phyloP scores from a whole-genome alignment of 2,329 filamentous ascomycete genomes.

The Epichloe coenophiala region DNA sequence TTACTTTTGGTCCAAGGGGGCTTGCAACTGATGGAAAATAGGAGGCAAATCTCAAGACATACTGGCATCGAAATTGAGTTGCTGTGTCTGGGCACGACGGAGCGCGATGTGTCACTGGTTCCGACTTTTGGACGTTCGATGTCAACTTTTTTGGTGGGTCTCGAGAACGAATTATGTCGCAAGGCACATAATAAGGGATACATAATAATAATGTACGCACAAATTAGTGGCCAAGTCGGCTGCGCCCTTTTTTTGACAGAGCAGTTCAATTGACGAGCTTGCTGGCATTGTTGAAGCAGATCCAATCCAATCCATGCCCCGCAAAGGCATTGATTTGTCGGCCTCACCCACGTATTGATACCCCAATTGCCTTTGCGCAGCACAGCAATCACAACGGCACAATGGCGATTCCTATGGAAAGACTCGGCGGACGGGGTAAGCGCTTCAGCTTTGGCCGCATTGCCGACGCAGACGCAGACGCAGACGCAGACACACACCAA shows the following conservation, averaged over 20 bases:
- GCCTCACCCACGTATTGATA: neutral
- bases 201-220: too few relatives aligned
- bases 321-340: neutral
- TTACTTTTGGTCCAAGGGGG: neutral
- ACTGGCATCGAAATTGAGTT: neutral
- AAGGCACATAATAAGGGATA: too few relatives aligned
- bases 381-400: neutral
- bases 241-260: too few relatives aligned
- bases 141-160: constrained; percentile 3
- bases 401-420: constrained; percentile 26
- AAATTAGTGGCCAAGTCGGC: too few relatives aligned
- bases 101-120: neutral
- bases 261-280: too few relatives aligned
- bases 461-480: too few relatives aligned
- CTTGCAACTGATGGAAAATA: neutral
- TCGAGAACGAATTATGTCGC: neutral
- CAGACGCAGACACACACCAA: neutral
- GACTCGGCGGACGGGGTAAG: constrained; percentile 28
- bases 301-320: too few relatives aligned
- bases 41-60: neutral
- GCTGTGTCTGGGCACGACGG: neutral
- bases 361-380: neutral
- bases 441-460: neutral
- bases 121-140: neutral
- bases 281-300: too few relatives aligned